Percentiles rank a stretch among this genome's conserved stretches.
Conservation (phyloP, 2,329 filamentous ascomycete species). For the Fusarium sp. region DNA sequence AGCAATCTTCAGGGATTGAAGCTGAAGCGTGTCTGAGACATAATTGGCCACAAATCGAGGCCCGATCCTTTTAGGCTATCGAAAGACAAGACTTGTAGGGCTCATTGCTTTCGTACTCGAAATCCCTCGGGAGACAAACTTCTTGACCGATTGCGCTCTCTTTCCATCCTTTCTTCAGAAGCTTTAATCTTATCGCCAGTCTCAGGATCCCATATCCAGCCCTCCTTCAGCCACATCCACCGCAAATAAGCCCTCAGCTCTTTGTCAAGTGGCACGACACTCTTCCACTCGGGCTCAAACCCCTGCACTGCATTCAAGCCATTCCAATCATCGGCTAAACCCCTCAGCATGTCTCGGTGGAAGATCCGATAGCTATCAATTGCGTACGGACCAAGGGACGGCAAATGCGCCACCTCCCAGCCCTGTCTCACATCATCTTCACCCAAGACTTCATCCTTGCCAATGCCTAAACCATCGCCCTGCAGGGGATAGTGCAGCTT, state of each 20-base stretch:
- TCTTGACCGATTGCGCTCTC: background rate
- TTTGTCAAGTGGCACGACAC: constrained; percentile 28
- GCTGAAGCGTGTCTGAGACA: background rate
- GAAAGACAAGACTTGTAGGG: background rate
- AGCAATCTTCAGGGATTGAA: no score
- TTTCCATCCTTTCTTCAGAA: background rate
- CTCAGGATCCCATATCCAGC: constrained; percentile 32
- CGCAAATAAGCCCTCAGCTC: constrained; percentile 21
- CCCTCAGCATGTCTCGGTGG: constrained; percentile 18
- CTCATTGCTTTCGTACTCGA: background rate
- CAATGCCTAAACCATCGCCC: constrained; percentile 4
- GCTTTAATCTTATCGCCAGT: background rate
- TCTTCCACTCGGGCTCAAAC: constrained; percentile 31
- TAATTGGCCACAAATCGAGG: no score
- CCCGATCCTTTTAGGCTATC: background rate
- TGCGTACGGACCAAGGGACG: constrained; percentile 26
- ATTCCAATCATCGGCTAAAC: constrained; percentile 3
- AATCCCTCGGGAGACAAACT: constrained; percentile 8
- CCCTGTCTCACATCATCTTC: constrained; percentile 17
- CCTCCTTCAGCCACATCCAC: constrained; percentile 32
- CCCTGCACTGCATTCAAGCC: background rate
- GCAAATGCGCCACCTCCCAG: constrained; percentile 30
- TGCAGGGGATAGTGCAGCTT: constrained; percentile 24
- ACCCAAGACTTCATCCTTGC: constrained; percentile 11
- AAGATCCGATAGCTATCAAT: constrained; percentile 35